Conservation (phyloP, 2,329 filamentous ascomycete species). For the Emmonsiellopsis sp. region DNA sequence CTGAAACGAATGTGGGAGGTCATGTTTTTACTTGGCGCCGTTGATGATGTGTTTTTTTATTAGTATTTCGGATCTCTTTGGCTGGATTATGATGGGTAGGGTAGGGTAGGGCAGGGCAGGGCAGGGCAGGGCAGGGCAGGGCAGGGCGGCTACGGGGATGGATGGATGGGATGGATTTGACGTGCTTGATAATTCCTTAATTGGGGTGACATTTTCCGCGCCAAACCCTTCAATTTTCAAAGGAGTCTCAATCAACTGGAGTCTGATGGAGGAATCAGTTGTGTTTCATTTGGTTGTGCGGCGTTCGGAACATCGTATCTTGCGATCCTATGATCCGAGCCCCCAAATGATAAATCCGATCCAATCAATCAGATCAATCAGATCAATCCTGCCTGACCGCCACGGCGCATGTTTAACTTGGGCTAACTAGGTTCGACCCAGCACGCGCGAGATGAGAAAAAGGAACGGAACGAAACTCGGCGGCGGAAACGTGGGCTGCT, state of each 20-base stretch:
- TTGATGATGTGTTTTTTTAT: not conserved
- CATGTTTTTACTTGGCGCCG: not conserved
- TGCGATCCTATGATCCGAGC: conserved; percentile 10
- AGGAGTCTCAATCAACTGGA: too few species aligned
- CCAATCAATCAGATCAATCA: too few species aligned
- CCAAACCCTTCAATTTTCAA: too few species aligned
- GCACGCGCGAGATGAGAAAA: too few species aligned
- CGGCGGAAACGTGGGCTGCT: too few species aligned
- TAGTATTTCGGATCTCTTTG: not conserved
- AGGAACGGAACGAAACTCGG: too few species aligned
- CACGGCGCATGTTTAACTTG: not conserved
- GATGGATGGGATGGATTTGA: not conserved
- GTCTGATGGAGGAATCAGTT: too few species aligned
- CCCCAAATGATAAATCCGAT: not conserved
- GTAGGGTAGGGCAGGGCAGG: too few species aligned
- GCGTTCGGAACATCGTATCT: conserved; percentile 10
- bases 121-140: too few species aligned
- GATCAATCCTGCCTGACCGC: not conserved
- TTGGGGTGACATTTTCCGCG: too few species aligned
- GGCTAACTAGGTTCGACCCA: too few species aligned
- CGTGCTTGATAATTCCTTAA: too few species aligned
- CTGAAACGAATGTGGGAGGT: not conserved
- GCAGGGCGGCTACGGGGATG: not conserved
- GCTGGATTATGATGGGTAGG: not conserved
- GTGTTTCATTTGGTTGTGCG: conserved; percentile 5